These are phyloP conservation scores for Cytospora mali DNA, from an alignment of 2,329 filamentous ascomycete species.

Conservation along the genomic window DNA sequence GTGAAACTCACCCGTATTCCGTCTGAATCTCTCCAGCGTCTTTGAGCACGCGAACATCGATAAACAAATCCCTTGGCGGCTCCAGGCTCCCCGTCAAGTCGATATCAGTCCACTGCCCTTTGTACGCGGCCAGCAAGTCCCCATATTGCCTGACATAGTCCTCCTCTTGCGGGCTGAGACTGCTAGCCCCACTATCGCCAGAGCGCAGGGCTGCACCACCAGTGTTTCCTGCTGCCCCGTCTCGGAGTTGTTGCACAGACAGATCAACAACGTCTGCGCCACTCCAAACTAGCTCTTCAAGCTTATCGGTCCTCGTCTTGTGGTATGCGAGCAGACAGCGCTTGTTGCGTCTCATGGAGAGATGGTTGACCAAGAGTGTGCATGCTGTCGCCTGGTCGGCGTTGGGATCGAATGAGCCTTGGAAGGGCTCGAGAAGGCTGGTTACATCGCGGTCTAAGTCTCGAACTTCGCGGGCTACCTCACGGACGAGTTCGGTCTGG, in stretches of 20 bases:
- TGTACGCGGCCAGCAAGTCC: constrained; percentile 92
- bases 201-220: constrained; percentile 38
- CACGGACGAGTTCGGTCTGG: constrained; percentile 86
- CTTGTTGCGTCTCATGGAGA: constrained; percentile 95
- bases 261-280: constrained; percentile 81
- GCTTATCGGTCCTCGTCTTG: constrained; percentile 82
- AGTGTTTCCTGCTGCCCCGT: constrained; percentile 40
- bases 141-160: constrained; percentile 93
- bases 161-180: constrained; percentile 91
- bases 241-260: constrained; percentile 57
- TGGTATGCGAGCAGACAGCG: constrained; percentile 94
- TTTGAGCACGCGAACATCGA: constrained; percentile 93
- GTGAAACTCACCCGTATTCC: constrained; percentile 80
- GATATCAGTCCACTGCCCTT: constrained; percentile 97
- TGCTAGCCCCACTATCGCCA: constrained; percentile 64
- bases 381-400: constrained; percentile 83
- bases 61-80: constrained; percentile 92
- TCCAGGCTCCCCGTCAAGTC: constrained; percentile 93
- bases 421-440: constrained; percentile 78
- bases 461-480: constrained; percentile 86
- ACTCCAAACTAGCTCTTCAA: constrained; percentile 93
- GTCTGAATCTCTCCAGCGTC: constrained; percentile 99
- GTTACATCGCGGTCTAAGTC: constrained; percentile 87
- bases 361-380: constrained; percentile 86
- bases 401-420: constrained; percentile 82